Conservation (phyloP, 2,329 filamentous ascomycete genomes). For the Cadophora sp. region DNA sequence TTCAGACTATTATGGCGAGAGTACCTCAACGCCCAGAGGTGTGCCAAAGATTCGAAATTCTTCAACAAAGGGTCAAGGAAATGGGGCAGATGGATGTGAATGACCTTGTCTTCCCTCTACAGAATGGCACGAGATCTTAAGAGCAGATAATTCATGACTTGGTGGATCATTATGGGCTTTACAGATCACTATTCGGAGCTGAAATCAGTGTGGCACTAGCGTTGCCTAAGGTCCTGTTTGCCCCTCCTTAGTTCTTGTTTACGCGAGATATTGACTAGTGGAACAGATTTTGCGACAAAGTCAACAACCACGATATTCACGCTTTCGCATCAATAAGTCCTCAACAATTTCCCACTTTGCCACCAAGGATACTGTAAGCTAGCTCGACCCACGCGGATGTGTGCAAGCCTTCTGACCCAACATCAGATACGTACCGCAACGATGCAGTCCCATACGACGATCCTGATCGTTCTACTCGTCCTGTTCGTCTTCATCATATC, state of each 20-base stretch:
- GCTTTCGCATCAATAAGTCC: neutral
- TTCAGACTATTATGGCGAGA: neutral
- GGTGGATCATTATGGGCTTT: neutral
- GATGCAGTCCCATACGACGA: constrained; percentile 14
- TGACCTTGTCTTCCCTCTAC: neutral
- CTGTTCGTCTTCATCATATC: constrained; percentile 12
- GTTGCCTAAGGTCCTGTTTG: neutral
- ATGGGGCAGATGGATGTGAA: neutral
- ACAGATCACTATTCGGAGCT: too few relatives aligned
- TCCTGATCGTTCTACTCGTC: constrained; percentile 13
- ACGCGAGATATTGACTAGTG: neutral
- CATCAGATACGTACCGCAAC: neutral
- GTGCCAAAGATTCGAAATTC: neutral
- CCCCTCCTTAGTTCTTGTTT: neutral
- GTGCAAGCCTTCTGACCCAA: neutral
- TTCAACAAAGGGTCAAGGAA: neutral
- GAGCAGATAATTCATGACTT: neutral
- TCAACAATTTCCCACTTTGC: neutral
- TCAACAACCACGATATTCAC: neutral
- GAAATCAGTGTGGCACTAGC: neutral
- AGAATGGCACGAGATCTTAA: neutral
- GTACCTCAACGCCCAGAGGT: neutral
- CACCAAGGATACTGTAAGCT: neutral
- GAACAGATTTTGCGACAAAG: neutral
- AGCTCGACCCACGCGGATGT: neutral